phyloP scores from a whole-genome alignment of 2,329 filamentous ascomycete genomes.

The Pyrenophora graminea region DNA sequence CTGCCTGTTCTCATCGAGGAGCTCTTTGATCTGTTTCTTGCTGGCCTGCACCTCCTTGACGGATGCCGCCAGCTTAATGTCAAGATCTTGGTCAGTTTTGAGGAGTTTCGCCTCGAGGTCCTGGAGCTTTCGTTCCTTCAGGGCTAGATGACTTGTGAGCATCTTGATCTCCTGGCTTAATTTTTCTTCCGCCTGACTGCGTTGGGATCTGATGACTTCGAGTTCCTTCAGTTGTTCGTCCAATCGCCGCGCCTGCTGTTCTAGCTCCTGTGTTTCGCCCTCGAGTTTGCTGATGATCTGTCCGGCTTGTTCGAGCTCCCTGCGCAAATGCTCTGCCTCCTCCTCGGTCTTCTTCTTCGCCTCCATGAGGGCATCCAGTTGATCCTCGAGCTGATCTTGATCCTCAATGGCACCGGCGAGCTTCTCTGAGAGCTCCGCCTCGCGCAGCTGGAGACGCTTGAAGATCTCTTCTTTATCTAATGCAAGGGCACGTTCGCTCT shows the following conservation, averaged over 20 bases:
- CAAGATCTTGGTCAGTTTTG: slow-evolving; percentile 84
- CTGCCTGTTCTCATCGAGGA: slow-evolving; percentile 78
- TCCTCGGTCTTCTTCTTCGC: slow-evolving; percentile 89
- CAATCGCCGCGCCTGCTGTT: slow-evolving; percentile 68
- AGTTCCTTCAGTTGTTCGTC: slow-evolving; percentile 73
- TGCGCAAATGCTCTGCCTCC: slow-evolving; percentile 76
- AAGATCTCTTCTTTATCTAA: slow-evolving; percentile 99
- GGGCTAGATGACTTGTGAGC: slow-evolving; percentile 82
- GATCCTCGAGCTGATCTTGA: slow-evolving; percentile 90
- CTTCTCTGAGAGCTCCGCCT: slow-evolving; percentile 90
- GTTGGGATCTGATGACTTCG: slow-evolving; percentile 70
- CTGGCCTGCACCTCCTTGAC: slow-evolving; percentile 78
- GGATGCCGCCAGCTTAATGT: slow-evolving; percentile 77
- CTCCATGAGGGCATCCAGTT: slow-evolving; percentile 84
- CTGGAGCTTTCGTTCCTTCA: slow-evolving; percentile 88
- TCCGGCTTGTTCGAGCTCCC: slow-evolving; percentile 89
- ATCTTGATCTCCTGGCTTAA: slow-evolving; percentile 85
- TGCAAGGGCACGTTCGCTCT: slow-evolving; percentile 92
- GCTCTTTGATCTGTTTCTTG: slow-evolving; percentile 74
- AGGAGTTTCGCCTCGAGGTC: slow-evolving; percentile 85
- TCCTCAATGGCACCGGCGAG: slow-evolving; percentile 89
- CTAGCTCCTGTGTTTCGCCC: slow-evolving; percentile 78
- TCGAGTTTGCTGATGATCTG: slow-evolving; percentile 84
- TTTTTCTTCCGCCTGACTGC: slow-evolving; percentile 74
- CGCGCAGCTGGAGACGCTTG: slow-evolving; percentile 89